phyloP scores from a whole-genome alignment of 2,329 filamentous ascomycete species.

The Diaporthe ilicicola region DNA sequence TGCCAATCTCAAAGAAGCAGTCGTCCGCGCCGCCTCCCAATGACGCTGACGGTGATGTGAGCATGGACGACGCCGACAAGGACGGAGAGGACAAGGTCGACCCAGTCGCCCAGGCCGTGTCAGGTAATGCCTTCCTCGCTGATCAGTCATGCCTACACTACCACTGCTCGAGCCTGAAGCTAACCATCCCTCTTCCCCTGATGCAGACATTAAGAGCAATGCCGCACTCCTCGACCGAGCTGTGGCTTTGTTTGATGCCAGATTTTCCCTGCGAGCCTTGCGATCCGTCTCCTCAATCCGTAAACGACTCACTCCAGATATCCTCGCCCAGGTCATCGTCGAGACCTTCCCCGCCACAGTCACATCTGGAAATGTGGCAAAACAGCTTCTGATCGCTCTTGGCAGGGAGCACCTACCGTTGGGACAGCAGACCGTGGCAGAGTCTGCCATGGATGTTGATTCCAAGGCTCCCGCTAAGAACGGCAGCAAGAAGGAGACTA shows the following conservation, averaged over 20 bases:
- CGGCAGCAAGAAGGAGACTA: slow-evolving; percentile 66
- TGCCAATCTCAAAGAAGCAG: slow-evolving; percentile 76
- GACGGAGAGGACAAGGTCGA: slow-evolving; percentile 66
- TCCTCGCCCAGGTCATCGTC: slow-evolving; percentile 81
- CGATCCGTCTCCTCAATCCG: slow-evolving; percentile 95
- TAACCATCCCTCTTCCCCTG: slow-evolving; percentile 15
- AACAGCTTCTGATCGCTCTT: slow-evolving; percentile 75
- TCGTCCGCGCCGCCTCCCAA: slow-evolving; percentile 63
- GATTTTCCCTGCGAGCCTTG: slow-evolving; percentile 93
- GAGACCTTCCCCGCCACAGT: slow-evolving; percentile 76
- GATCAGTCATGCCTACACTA: neutral
- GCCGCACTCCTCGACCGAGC: slow-evolving; percentile 91
- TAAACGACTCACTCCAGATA: slow-evolving; percentile 85
- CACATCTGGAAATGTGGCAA: slow-evolving; percentile 70
- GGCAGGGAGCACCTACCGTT: slow-evolving; percentile 73
- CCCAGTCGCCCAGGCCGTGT: slow-evolving; percentile 65
- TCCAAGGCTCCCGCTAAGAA: slow-evolving; percentile 61
- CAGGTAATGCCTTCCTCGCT: slow-evolving; percentile 56
- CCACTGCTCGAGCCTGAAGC: neutral
- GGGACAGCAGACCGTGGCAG: slow-evolving; percentile 62
- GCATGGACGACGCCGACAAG: slow-evolving; percentile 71
- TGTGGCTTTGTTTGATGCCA: slow-evolving; percentile 90
- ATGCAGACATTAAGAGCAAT: slow-evolving; percentile 90
- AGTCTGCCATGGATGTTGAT: slow-evolving; percentile 80
- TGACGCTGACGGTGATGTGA: slow-evolving; percentile 74